Conservation (phyloP, 805 yeast genomes). For the Kodamaea sagamina region DNA sequence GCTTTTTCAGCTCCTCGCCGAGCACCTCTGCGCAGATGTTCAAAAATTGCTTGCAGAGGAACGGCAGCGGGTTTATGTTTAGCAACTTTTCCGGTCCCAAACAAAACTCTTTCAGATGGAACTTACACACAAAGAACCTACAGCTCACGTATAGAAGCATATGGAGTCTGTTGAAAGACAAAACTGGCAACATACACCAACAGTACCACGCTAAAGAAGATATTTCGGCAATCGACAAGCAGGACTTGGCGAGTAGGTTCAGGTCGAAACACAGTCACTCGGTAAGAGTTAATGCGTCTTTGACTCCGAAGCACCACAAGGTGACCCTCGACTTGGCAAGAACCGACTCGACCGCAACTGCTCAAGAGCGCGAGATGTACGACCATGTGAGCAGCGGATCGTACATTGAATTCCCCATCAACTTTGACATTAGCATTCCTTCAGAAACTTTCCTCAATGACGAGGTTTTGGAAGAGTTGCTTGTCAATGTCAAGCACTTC, state of each 20-base stretch:
- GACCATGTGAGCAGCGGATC: conserved; percentile 23
- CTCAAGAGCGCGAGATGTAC: conserved; percentile 18
- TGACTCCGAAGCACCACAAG: conserved; percentile 26
- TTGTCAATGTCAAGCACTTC: conserved; percentile 56
- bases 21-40: conserved; percentile 1
- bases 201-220: not conserved
- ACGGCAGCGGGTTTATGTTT: conserved; percentile 21
- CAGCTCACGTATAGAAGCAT: conserved; percentile 23
- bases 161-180: conserved; percentile 16
- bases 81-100: conserved; percentile 27
- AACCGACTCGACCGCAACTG: conserved; percentile 22
- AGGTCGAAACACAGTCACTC: conserved; percentile 9
- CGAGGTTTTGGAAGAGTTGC: conserved; percentile 47
- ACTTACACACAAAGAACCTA: conserved; percentile 22
- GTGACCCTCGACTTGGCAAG: conserved; percentile 24
- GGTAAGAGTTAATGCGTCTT: conserved; percentile 31
- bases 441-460: conserved; percentile 33
- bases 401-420: conserved; percentile 38
- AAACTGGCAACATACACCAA: conserved; percentile 3
- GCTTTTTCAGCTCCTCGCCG: conserved; percentile 12
- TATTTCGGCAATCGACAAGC: not conserved
- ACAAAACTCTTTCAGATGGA: conserved; percentile 22
- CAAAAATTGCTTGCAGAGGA: conserved; percentile 8
- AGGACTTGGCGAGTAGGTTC: conserved; percentile 5
- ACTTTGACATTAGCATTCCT: conserved; percentile 32